Conservation (phyloP, 2,329 filamentous ascomycete species). For the Diaporthe amygdali region DNA sequence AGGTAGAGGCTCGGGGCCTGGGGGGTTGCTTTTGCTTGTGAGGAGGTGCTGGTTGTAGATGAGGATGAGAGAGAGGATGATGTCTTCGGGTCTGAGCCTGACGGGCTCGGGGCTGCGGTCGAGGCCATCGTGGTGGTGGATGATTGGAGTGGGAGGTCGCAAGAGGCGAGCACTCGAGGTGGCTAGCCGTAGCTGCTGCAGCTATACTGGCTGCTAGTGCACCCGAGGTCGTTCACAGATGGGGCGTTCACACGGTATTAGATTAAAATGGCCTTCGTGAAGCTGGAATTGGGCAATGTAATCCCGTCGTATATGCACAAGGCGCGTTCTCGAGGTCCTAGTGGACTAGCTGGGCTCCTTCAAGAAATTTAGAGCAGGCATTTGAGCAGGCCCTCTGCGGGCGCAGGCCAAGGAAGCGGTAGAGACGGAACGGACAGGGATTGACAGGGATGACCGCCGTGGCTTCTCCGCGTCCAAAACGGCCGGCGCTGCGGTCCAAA, state of each 20-base stretch:
- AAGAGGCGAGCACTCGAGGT: not conserved
- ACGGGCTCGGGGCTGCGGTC: constrained; percentile 18
- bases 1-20: constrained; percentile 40
- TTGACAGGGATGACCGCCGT: constrained; percentile 4
- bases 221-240: not conserved
- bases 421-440: not conserved
- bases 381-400: too few species aligned
- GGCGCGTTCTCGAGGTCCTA: not conserved
- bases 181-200: not conserved
- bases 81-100: constrained; percentile 5
- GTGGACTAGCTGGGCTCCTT: not conserved
- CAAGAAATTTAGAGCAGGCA: constrained; percentile 2
- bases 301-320: not conserved
- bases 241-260: not conserved
- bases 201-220: not conserved
- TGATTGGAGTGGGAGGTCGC: not conserved
- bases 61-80: not conserved
- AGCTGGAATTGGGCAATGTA: not conserved
- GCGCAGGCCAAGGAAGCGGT: too few species aligned
- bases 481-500: constrained; percentile 11
- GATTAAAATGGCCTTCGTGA: not conserved
- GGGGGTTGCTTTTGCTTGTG: constrained; percentile 6
- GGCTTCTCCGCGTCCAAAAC: not conserved
- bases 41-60: not conserved
- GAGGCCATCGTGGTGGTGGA: constrained; percentile 28